Conservation (phyloP, 2,329 filamentous ascomycete genomes). For the Meredithiella fracta region DNA sequence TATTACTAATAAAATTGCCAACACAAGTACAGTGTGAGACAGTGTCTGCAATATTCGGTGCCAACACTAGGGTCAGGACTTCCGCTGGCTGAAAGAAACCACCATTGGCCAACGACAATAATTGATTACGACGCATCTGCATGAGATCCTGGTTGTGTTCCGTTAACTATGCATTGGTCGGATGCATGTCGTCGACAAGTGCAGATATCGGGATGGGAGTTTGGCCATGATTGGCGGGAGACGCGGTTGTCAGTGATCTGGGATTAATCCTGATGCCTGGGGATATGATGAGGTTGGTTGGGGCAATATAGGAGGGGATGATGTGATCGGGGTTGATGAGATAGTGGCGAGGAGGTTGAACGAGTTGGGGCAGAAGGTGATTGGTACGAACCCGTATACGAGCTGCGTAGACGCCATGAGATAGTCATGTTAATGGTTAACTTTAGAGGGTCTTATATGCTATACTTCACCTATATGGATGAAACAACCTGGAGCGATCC, state of each 20-base stretch:
- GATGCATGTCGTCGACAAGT: not conserved
- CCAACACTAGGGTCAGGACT: not conserved
- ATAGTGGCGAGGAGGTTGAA: not conserved
- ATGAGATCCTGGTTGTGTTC: not conserved
- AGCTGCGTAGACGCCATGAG: not conserved
- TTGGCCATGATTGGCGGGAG: not conserved
- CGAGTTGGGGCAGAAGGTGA: not conserved
- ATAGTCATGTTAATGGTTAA: no score
- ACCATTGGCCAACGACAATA: not conserved
- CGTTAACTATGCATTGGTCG: not conserved
- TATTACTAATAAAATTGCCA: no score
- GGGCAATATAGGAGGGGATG: not conserved
- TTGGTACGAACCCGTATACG: not conserved
- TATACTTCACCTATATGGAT: not conserved
- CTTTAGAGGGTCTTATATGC: not conserved
- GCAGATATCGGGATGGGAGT: not conserved
- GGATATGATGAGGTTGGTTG: not conserved
- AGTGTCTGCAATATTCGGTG: not conserved
- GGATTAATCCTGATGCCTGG: not conserved
- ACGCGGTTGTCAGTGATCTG: not conserved
- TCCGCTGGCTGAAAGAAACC: not conserved
- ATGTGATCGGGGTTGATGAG: not conserved
- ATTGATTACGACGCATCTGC: not conserved
- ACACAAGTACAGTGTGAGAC: not conserved
- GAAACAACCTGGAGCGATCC: not conserved